Base-by-base conservation (phyloP, 805 yeast genomes). In the Cyberlindnera xylosilytica region DNA sequence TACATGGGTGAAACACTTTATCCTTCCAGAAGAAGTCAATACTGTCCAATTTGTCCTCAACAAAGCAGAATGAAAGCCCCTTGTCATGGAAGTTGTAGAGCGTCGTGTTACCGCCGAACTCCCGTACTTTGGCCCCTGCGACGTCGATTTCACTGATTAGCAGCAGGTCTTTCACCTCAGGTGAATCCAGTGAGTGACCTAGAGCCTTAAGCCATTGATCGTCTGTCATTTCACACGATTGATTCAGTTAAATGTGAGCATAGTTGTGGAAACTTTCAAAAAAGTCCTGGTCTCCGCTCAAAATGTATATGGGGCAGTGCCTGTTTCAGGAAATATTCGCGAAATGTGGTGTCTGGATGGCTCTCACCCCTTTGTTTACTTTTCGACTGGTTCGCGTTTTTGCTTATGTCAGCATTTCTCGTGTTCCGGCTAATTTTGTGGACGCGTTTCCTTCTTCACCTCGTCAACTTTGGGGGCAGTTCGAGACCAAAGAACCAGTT, bases 11-110 rank as follows among this genome's bases (percentile, higher is more conserved):
- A 47, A 58, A 61, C 18, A 46, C 38, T 27, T 45, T 42, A 39
- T 58, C 59, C 6, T 36, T 45, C 17, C 53, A 39, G 39, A 57
- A 68, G 49, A 65, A 64, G 34, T 68, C 73, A 4, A 68, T 44
- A 33, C 66, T 54, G 30, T 68, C 73, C 8, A 67, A 34, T 18
- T 39, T 48, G 4, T 19, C 45, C 2, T 36, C 20, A 3, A 38
- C 18, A 19, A 47, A 44, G 12, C 44, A 31, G 4, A 61, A 36
- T 0, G 65, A 51, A 3, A 62, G 24, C 1, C 66, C 66, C 12
- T 45, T 13, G 1, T 42, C 18, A 29, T 56, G 50, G 27, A 46
- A 54, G 39, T 53, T 60, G 46, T 61, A 23, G 5, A 34, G 58
- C 4, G 34, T 17, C 8, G 39, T 23, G 26, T 13, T 19, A 27